Base-by-base conservation (phyloP, 2,329 filamentous ascomycete genomes). In the Hypoxylon sp. region DNA sequence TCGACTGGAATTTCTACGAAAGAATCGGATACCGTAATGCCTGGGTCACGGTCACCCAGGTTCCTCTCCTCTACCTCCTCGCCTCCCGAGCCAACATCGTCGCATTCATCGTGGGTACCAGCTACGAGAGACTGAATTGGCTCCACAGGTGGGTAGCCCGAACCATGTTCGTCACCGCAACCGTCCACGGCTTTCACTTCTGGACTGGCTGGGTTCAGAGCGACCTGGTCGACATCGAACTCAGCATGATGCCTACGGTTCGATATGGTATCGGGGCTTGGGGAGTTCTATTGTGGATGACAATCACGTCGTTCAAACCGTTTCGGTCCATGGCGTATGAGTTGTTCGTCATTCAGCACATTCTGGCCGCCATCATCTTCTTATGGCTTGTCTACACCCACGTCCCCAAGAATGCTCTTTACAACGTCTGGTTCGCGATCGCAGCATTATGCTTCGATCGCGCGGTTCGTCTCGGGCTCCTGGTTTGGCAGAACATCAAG, bases 51-150 rank as follows among this genome's bases (percentile, higher is more conserved):
- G 75, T 88, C 41, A 84, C 81, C 2, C 87, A 89, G 70, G 79
- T 89, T 37, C 87, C 87, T 0, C 75, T 89, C 17, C 75, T 89
- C 8, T 88, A 85, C 65, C 76, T 89, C 2, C 78, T 89, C 11
- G 80, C 84, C 21, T 82, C 82, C 61, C 87, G 87, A 68, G 78
- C 81, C 59, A 86, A 79, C 61, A 67, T 85, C 17, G 74, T 90
- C n/a, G 86, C 84, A 1, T 77, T 80, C 49, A 73, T 91, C 20
- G 79, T 82, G 3, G 88, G 88, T 9, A 80, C 82, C 8, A 86
- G 86, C 58, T 85, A 90, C 67, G 88, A 91, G 73, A 81, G 86
- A 7, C 76, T 91, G 55, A 90, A 89, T 70, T 91, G 88, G 88
- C 73, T 90, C 48, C 88, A 91, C 67, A 82, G 88, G 58, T 91